Evolutionary conservation across 2,329 filamentous ascomycete genomes (phyloP).

Genomic region (Botrytis elliptica): DNA sequence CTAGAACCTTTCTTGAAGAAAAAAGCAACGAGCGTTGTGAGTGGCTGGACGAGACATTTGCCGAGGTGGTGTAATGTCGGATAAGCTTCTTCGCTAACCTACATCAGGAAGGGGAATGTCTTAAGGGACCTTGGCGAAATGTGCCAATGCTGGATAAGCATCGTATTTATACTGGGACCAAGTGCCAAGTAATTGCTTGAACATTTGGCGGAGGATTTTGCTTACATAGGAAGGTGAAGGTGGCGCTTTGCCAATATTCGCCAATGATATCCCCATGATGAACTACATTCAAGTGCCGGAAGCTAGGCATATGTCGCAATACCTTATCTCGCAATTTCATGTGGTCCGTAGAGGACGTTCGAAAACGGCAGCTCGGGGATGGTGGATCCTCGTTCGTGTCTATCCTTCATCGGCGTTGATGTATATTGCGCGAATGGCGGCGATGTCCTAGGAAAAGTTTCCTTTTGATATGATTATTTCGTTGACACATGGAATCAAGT

Average conservation of each 20-base stretch:
- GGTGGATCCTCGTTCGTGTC: not conserved
- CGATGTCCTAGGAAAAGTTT: not conserved
- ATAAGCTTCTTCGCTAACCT: not conserved
- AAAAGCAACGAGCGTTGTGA: not conserved
- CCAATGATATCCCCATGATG: not conserved
- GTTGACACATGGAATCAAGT: not conserved
- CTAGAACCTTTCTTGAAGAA: not conserved
- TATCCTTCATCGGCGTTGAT: not conserved
- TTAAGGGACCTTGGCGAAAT: slow-evolving; percentile 8
- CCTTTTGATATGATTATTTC: not conserved
- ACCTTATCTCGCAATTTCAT: slow-evolving; percentile 7
- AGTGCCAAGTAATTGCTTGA: slow-evolving; percentile 9
- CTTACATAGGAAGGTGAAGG: slow-evolving; percentile 14
- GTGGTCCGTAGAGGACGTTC: not conserved
- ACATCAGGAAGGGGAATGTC: slow-evolving; percentile 2
- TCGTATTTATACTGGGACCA: not conserved
- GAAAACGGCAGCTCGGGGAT: not conserved
- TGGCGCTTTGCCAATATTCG: slow-evolving; percentile 10
- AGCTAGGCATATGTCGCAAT: not conserved
- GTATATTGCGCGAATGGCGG: not conserved
- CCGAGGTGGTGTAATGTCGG: not conserved
- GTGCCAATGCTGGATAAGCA: not conserved
- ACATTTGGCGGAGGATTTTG: not conserved
- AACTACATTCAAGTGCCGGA: not conserved
- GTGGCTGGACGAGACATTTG: not conserved